Evolutionary conservation across 1,139 yeast species (phyloP), one percentile per base, ranked within the genome.

Genomic region (Yamadazyma trypodendri): DNA sequence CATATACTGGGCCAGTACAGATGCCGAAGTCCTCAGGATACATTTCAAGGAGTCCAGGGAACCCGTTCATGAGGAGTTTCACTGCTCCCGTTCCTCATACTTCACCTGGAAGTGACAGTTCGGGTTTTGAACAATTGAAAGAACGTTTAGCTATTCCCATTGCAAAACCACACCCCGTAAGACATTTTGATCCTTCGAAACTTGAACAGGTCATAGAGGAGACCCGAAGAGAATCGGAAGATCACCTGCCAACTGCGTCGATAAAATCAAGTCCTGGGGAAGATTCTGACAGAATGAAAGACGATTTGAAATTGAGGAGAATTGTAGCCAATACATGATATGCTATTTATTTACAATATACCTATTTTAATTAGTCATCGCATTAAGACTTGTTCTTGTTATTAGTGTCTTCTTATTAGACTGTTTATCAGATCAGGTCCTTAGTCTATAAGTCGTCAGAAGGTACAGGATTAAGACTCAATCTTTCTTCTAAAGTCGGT

Each of bases 401-500:
- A n/a, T n/a, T n/a, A n/a, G n/a, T n/a, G n/a, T n/a, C n/a, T n/a
- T n/a, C n/a, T n/a, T n/a, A n/a, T n/a, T n/a, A n/a, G n/a, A n/a
- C 7, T 18, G 21, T 18, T 18, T 18, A 18, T 18, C 7, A 8
- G 8, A 6, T 5, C 21, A 18, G 21, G n/a, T n/a, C 8, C 21
- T 18, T 24, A 15, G n/a, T 27, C n/a, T 28, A 28, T 24, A 21
- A 17, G 6, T 28, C 24, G 23, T 45, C 49, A 8, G 37, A 41
- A 2, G 36, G 12, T 2, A 38, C 28, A 4, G 45, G 44, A 32
- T 46, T 45, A 21, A 45, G 25, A 33, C 44, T 36, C 31, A 41
- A 14, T 29, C 42, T 36, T 17, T 47, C 50, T 25, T 46, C 52
- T 8, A 42, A 18, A 9, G 61, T 32, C 1, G 97, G 97, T 58